Percentiles rank a stretch among this genome's conserved stretches.
Conservation (phyloP, 2,329 filamentous ascomycete genomes). For the Nannizziopsis barbatae region DNA sequence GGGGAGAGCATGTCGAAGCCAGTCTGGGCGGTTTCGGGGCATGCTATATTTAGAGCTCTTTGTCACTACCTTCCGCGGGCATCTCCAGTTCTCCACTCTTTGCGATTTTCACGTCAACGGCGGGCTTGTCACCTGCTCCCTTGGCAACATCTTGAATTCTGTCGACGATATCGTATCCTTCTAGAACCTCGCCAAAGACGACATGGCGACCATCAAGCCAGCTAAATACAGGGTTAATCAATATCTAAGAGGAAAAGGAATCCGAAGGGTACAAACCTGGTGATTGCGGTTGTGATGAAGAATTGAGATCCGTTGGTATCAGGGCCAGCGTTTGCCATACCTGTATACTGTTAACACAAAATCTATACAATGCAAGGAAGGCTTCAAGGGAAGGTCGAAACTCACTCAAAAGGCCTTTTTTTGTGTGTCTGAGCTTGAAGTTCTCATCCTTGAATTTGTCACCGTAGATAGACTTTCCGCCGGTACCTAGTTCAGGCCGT, state of each 20-base stretch:
- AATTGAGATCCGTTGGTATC: conserved; percentile 57
- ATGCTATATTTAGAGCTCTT: conserved; percentile 46
- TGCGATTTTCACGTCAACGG: conserved; percentile 49
- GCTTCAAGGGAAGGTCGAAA: conserved; percentile 1
- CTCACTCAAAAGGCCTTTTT: conserved; percentile 52
- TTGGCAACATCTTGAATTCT: conserved; percentile 54
- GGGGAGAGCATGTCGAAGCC: background rate
- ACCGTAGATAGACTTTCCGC: conserved; percentile 58
- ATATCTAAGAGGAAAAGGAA: background rate
- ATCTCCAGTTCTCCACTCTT: conserved; percentile 56
- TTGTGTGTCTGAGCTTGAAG: conserved; percentile 59
- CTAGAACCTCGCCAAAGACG: conserved; percentile 58
- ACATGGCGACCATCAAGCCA: conserved; percentile 56
- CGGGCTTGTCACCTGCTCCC: conserved; percentile 46
- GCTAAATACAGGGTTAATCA: conserved; percentile 20
- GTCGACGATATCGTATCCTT: conserved; percentile 55
- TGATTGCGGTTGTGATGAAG: conserved; percentile 54
- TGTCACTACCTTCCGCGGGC: conserved; percentile 52
- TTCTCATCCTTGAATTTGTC: conserved; percentile 58
- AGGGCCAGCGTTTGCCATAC: conserved; percentile 56
- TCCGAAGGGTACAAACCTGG: conserved; percentile 29
- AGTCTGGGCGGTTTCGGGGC: background rate
- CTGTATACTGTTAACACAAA: conserved; percentile 23
- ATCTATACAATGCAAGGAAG: background rate
- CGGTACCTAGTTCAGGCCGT: conserved; percentile 40